phyloP scores from a whole-genome alignment of 176 grass and related monocot species.

The barley (Hordeum vulgare) region DNA sequence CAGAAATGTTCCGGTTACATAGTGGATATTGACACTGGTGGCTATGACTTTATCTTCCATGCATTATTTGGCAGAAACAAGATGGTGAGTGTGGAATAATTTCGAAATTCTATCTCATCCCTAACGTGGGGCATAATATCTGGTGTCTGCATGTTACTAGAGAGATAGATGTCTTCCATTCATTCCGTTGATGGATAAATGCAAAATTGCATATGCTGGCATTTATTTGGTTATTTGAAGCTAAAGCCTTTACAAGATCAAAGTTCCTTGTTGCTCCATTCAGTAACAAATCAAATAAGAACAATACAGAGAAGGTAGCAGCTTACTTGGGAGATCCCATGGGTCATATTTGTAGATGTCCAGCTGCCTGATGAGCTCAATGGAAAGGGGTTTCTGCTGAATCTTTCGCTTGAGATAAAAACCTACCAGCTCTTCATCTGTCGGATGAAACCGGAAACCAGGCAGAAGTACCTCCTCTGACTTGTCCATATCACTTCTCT shows the following conservation, averaged over 20 bases:
- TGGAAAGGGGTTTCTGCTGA: slow-evolving; percentile 45
- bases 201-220: background rate
- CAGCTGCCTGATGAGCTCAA: slow-evolving; percentile 57
- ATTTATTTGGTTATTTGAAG: background rate
- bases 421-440: slow-evolving; percentile 58
- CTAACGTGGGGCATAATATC: background rate
- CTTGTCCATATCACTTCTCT: slow-evolving; percentile 42
- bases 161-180: background rate
- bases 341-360: slow-evolving; percentile 76
- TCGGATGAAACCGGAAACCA: slow-evolving; percentile 64
- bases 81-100: background rate
- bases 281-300: background rate
- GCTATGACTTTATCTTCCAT: background rate
- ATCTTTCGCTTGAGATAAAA: slow-evolving; percentile 70
- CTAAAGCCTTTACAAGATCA: background rate
- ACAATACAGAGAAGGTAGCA: background rate
- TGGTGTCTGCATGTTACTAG: background rate
- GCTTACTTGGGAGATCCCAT: slow-evolving; percentile 76
- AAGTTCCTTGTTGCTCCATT: background rate
- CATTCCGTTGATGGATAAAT: background rate
- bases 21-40: background rate
- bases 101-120: background rate
- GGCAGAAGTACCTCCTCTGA: slow-evolving; percentile 55
- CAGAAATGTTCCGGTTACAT: background rate
- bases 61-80: background rate